Base-by-base conservation (phyloP, 2,329 filamentous ascomycete genomes). In the Metarhizium anisopliae region DNA sequence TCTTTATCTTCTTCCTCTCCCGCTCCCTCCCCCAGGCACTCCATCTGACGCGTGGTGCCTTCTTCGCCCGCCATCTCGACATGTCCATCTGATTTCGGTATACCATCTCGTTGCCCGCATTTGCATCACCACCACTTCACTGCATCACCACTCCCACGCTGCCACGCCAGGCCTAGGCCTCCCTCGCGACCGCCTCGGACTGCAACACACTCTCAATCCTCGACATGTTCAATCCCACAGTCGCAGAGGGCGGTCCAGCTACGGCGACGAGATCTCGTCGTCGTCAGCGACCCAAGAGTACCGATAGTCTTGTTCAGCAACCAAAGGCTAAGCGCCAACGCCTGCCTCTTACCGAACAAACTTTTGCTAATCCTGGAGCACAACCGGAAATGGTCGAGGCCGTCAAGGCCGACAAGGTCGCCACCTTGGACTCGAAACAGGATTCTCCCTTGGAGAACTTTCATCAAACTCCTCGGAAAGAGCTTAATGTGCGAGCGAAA, bases 241-340 rank as follows among this genome's bases (percentile, higher is more conserved):
- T 72, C 59, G 74, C 74, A 61, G 74, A 78, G 60, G 75, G 76
- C 63, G 77, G 78, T 62, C 76, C 80, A 35, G 77, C 78, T 62
- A 80, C 75, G 60, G 77, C 79, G 53, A 83, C 80, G 54, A 77
- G 83, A 60, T 82, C 81, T 63, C 80, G 83, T 57, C 78, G 83
- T 58, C 79, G 83, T 56, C 82, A 83, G 68, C 79, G 83, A 56
- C 82, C 82, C 52, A 68, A 73, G 62, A 82, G 77, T 64, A 74
- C 77, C 55, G 83, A 85, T 57, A 76, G 71, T 64, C 68, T 80
- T 53, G 69, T 72, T 51, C 76, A 80, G 60, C 79, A 81, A 63
- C 83, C 83, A 32, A 86, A 84, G 68, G 78, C 82, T 13, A 86
- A 86, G 72, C 79, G 83, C 59, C 80, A 81, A 65, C 77, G 83